Base-by-base conservation (phyloP, 805 yeast genomes). In the Ogataea pilisensis region DNA sequence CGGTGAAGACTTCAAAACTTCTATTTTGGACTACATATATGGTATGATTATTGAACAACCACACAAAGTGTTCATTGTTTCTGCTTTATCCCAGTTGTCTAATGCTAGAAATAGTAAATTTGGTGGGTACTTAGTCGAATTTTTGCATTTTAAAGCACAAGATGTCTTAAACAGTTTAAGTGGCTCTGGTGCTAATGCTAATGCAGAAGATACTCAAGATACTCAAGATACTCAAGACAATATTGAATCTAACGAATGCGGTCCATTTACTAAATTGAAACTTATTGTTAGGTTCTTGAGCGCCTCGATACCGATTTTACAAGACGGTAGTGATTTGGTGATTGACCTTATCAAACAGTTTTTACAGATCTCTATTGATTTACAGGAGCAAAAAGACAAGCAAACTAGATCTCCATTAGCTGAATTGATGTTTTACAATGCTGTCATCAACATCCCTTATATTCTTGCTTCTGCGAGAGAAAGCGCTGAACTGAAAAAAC, bases 41-140 rank as follows among this genome's bases (percentile, higher is more conserved):
- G 86, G 95, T 2, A 74, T 85, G 33, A 70, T 83, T 9, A 64
- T 76, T 22, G 98, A 93, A 61, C 96, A 91, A 61, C 98, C 99
- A 0, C 95, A 90, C 48, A 93, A 90, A 59, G 75, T 83, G 44
- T 78, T 82, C 12, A 75, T 81, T n/a, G 62, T 91, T 42, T 75
- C 88, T 21, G 78, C 81, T 8, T 68, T 88, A 49, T 65, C 89
- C 5, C 73, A 82, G 53, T 67, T 80, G 18, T 79, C 86, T 35
- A 82, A 84, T 63, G 69, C 83, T 19, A 73, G 73, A 43, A 79
- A 78, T 60, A 73, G 76, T 27, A 66, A 75, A 29, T 80, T 86
- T 32, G 91, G 95, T 37, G 76, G 78, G 49, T 75, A 76, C 37
- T 75, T 86, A 11, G 62, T 87, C 19, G 89, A 83, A 48, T 83